Base-by-base conservation (phyloP, 345 rosid genomes). In the Angophora floribunda region DNA sequence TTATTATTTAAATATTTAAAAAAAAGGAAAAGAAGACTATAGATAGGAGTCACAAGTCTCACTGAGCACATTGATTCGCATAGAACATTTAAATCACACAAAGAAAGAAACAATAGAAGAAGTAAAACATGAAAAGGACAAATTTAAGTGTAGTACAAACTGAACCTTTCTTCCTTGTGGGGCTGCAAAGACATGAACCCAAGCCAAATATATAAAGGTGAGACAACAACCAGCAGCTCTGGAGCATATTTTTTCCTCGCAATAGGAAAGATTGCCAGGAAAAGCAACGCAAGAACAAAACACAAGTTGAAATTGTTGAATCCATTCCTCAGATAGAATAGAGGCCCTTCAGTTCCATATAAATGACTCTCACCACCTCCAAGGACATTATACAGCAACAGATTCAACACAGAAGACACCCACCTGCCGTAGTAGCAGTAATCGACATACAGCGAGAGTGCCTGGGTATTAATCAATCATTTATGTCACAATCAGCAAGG, bases 351-450 rank as follows among this genome's bases (percentile, higher is more conserved):
- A 89, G 93, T 94, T 89, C 99, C 99, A 92, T 97, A 98, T 87
- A 98, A 93, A 90, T 97, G 98, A 93, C 99, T 98, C 92, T 98
- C 99, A 87, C 99, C 99, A 91, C 99, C 99, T 85, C 99, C 98
- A 51, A 93, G 52, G 91, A 98, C 98, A 93, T 98, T 98, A 92
- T 98, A 98, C n/a, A 93, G 51, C 94, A 97, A 89, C 91, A 98
- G 97, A 91, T 98, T 97, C 87, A 96, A 86, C 91, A 97, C 92
- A 55, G 99, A 98, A 21, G 99, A 98, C 85, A 97, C 96, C 99
- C 98, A 95, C 86, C 93, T 92, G 88, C 93, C 88, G 88, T 98
- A 98, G 88, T 94, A 97, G 87, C 90, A 92, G 91, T 89, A 91
- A 89, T 98, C 99, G 63, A 94, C 96, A 51, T 93, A 90, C 67